These are phyloP conservation scores for Lactarius deliciosus DNA, from an alignment of 768 basidiomycete species.

Conservation along the genomic window DNA sequence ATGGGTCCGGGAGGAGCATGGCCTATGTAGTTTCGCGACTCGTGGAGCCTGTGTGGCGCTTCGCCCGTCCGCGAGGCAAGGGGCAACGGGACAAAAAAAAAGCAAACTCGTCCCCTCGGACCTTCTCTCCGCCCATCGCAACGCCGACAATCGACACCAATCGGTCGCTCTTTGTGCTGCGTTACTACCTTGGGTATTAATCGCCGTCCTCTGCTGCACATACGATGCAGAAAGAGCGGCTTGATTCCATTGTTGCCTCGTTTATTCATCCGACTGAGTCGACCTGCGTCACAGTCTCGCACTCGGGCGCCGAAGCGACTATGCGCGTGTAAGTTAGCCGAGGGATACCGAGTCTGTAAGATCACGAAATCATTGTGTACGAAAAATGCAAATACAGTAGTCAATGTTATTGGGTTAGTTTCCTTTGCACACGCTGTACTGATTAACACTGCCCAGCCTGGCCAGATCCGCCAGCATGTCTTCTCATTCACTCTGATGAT, in stretches of 20 bases:
- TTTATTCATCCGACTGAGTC: neutral
- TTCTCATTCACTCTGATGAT: neutral
- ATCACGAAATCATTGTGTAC: conserved; percentile 1
- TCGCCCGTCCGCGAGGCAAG: conserved; percentile 6
- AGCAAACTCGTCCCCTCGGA: neutral
- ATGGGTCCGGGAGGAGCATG: neutral
- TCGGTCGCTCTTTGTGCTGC: neutral
- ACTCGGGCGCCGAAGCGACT: neutral
- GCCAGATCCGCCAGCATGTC: neutral
- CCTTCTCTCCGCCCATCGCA: conserved; percentile 9
- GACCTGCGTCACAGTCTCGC: neutral
- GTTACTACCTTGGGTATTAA: conserved; percentile 4
- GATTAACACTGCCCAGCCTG: too few species aligned
- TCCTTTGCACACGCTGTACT: neutral
- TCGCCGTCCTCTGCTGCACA: neutral
- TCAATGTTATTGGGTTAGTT: neutral
- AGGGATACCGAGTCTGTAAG: neutral
- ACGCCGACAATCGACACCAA: neutral
- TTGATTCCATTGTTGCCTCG: neutral
- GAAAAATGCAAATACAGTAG: neutral
- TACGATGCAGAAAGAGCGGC: neutral
- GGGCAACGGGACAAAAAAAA: conserved; percentile 2
- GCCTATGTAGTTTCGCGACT: neutral
- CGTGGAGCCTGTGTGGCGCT: conserved; percentile 23
- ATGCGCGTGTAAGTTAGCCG: neutral